Percentiles rank a stretch among this genome's conserved stretches.
phyloP scores from a whole-genome alignment of 2,329 filamentous ascomycete genomes.

The Sporothrix phasma region DNA sequence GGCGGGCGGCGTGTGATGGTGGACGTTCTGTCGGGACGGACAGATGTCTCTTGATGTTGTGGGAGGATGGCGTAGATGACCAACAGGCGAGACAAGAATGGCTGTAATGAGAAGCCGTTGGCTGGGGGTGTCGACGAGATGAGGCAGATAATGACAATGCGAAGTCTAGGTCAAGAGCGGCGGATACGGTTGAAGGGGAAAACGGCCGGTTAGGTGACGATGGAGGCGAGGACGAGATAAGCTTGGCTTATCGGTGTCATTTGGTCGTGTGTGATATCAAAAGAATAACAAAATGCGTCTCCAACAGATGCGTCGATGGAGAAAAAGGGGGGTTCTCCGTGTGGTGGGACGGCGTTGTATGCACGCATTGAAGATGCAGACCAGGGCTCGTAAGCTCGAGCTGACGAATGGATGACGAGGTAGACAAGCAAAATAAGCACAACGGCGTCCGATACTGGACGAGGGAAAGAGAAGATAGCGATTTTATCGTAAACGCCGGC shows the following conservation, averaged over 20 bases:
- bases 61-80: neutral
- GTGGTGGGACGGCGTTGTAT: slow-evolving; percentile 7
- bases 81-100: slow-evolving; percentile 6
- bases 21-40: neutral
- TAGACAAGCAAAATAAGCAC: neutral
- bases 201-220: slow-evolving; percentile 36
- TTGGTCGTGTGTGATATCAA: slow-evolving; percentile 24
- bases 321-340: neutral
- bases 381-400: neutral
- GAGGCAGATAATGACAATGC: neutral
- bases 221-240: slow-evolving; percentile 47
- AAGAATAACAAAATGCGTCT: slow-evolving; percentile 17
- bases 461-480: slow-evolving; percentile 10
- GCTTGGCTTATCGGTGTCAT: slow-evolving; percentile 50
- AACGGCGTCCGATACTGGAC: neutral
- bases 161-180: neutral
- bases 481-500: slow-evolving; percentile 10
- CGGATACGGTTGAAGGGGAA: too few species aligned
- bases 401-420: slow-evolving; percentile 6
- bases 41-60: neutral
- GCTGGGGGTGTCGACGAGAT: neutral
- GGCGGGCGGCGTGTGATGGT: neutral
- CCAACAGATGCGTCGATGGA: neutral
- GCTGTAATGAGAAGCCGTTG: slow-evolving; percentile 5
- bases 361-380: neutral